Conservation (phyloP, 2,329 filamentous ascomycete genomes). For the Domatiomyces catenatus region DNA sequence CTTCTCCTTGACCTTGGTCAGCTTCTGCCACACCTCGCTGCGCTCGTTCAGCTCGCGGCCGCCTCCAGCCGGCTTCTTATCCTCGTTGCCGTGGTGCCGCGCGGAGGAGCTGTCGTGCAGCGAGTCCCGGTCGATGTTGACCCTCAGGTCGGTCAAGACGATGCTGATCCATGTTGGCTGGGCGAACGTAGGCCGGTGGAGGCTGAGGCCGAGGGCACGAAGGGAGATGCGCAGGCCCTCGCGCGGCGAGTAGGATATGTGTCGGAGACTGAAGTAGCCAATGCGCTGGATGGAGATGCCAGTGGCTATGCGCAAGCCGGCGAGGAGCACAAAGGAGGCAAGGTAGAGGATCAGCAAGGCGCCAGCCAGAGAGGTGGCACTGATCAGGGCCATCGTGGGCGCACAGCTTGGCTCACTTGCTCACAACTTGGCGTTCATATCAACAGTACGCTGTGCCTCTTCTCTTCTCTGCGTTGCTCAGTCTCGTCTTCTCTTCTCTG, state of each 20-base stretch:
- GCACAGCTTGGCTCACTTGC: background rate
- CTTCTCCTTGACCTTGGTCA: constrained; percentile 66
- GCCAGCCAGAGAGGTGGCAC: constrained; percentile 71
- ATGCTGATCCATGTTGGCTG: constrained; percentile 94
- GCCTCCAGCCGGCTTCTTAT: constrained; percentile 8
- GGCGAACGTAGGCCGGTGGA: constrained; percentile 90
- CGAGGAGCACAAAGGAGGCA: constrained; percentile 82
- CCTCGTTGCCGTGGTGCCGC: constrained; percentile 7
- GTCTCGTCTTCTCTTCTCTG: too few species aligned
- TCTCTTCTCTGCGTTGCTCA: background rate
- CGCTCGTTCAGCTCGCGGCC: constrained; percentile 21
- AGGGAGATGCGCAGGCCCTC: constrained; percentile 85
- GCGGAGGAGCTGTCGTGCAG: constrained; percentile 33
- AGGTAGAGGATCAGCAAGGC: constrained; percentile 78
- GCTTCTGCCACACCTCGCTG: constrained; percentile 63
- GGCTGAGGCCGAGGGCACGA: constrained; percentile 67
- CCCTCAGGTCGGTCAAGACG: constrained; percentile 66
- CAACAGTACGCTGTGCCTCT: background rate
- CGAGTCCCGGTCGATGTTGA: constrained; percentile 63
- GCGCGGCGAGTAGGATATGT: constrained; percentile 74
- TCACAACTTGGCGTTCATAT: background rate
- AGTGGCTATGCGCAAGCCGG: constrained; percentile 78
- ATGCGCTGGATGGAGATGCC: constrained; percentile 92
- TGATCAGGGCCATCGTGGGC: constrained; percentile 30
- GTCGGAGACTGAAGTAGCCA: constrained; percentile 79